Percentiles rank a stretch among this genome's conserved stretches.
Evolutionary conservation across 208 protist genomes (phyloP).

Genomic region (Phytomonas sp.): DNA sequence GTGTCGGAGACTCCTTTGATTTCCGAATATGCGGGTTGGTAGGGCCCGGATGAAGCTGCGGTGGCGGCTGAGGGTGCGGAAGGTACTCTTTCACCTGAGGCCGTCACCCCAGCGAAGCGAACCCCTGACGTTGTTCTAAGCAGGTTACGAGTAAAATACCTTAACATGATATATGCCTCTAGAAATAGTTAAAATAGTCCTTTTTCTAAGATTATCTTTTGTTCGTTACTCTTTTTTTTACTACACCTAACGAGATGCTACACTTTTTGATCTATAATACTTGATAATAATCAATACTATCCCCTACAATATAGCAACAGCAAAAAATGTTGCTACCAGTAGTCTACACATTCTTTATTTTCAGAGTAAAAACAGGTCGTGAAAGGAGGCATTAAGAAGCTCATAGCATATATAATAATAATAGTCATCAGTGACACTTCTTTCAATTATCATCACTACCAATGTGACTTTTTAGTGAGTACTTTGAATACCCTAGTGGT

Average conservation of each 20-base stretch:
- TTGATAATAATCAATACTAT: background rate
- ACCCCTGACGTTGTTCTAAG: background rate
- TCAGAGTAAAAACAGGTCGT: background rate
- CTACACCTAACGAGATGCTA: background rate
- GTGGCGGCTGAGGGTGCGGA: conserved; percentile 43
- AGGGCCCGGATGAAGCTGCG: conserved; percentile 35
- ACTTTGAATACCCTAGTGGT: background rate
- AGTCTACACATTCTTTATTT: background rate
- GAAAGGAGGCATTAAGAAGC: background rate
- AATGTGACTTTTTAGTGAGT: background rate
- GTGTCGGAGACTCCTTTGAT: conserved; percentile 44
- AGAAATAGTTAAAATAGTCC: background rate
- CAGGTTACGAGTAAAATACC: background rate
- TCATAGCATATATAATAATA: background rate
- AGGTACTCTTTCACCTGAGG: background rate
- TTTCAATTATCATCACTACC: background rate
- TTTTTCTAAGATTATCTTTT: background rate
- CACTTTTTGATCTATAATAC: background rate
- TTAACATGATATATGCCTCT: background rate
- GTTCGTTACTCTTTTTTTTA: background rate
- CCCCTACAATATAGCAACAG: background rate
- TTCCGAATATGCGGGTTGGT: conserved; percentile 74
- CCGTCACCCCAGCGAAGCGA: background rate
- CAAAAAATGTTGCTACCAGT: background rate
- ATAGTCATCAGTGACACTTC: background rate